A percentile compares a stretch with the other conserved stretches of the same genome.
These are phyloP conservation scores for Microthyrium microscopicum DNA, from an alignment of 2,329 filamentous ascomycete species.

Conservation along the genomic window DNA sequence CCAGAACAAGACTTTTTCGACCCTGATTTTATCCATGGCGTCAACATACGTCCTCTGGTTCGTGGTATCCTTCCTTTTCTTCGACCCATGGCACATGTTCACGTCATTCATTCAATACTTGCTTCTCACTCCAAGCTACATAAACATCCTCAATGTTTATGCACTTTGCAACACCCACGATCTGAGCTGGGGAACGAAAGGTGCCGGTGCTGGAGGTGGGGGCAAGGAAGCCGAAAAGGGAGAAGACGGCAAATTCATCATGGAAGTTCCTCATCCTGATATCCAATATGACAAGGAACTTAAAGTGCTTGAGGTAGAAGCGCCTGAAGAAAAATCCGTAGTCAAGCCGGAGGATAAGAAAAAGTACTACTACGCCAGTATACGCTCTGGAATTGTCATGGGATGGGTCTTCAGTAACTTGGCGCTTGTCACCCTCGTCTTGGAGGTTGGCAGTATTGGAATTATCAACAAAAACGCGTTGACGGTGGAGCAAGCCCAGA, in stretches of 20 bases:
- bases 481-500: conserved; percentile 16
- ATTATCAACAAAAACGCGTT: conserved; percentile 17
- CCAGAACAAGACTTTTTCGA: conserved; percentile 77
- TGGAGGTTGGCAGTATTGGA: conserved; percentile 71
- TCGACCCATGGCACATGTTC: conserved; percentile 98
- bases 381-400: conserved; percentile 78
- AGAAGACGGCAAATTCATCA: conserved; percentile 85
- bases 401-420: conserved; percentile 97
- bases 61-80: conserved; percentile 76
- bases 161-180: conserved; percentile 98
- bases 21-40: conserved; percentile 77
- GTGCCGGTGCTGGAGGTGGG: conserved; percentile 85
- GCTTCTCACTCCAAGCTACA: conserved; percentile 83
- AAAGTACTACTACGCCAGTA: conserved; percentile 95
- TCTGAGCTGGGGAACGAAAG: conserved; percentile 94
- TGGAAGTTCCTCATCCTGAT: conserved; percentile 71
- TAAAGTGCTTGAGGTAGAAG: conserved; percentile 58
- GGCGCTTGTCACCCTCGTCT: conserved; percentile 65
- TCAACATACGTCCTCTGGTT: conserved; percentile 92
- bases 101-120: conserved; percentile 85
- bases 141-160: conserved; percentile 96
- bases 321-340: conserved; percentile 48
- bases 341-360: conserved; percentile 56
- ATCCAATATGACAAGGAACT: conserved; percentile 83
- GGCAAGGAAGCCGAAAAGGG: conserved; percentile 79